Conservation (phyloP, 2,329 filamentous ascomycete species). For the Paecilomyces formosus region DNA sequence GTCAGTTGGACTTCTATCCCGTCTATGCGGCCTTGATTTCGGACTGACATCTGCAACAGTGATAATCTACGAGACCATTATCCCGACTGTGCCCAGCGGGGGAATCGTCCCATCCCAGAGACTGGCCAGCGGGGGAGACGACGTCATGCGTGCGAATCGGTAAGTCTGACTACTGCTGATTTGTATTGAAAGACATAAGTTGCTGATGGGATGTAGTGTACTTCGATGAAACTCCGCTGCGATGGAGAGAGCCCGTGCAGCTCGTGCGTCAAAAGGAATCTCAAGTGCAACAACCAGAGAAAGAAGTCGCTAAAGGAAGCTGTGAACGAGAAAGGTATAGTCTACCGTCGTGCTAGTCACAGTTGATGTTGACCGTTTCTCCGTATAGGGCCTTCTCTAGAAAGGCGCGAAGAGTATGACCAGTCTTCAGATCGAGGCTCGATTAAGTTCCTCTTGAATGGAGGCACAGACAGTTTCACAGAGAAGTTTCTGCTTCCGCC, state of each 20-base stretch:
- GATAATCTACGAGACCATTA: slow-evolving; percentile 43
- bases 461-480: slow-evolving; percentile 39
- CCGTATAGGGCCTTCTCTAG: slow-evolving; percentile 10
- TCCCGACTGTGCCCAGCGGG: slow-evolving; percentile 32
- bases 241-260: slow-evolving; percentile 38
- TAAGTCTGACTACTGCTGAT: slow-evolving; percentile 12
- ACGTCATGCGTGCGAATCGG: slow-evolving; percentile 42
- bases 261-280: slow-evolving; percentile 36
- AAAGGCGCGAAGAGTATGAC: slow-evolving; percentile 18
- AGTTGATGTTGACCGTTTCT: slow-evolving; percentile 1
- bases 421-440: slow-evolving; percentile 36
- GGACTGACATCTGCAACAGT: slow-evolving; percentile 16
- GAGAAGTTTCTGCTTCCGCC: slow-evolving; percentile 38
- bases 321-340: slow-evolving; percentile 13
- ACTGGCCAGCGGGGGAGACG: slow-evolving; percentile 39
- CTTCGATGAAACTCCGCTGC: slow-evolving; percentile 41
- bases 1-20: slow-evolving; percentile 16
- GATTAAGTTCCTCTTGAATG: slow-evolving; percentile 40
- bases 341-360: not conserved
- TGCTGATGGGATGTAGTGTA: slow-evolving; percentile 27
- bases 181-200: not conserved
- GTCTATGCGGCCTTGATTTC: not conserved
- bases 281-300: slow-evolving; percentile 31
- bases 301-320: slow-evolving; percentile 10
- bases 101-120: slow-evolving; percentile 37